Evolutionary conservation across 192 early-diverging fungal genomes (phyloP), one percentile per base, ranked within the genome.

Genomic region (Rhizoclosmatium sp.): DNA sequence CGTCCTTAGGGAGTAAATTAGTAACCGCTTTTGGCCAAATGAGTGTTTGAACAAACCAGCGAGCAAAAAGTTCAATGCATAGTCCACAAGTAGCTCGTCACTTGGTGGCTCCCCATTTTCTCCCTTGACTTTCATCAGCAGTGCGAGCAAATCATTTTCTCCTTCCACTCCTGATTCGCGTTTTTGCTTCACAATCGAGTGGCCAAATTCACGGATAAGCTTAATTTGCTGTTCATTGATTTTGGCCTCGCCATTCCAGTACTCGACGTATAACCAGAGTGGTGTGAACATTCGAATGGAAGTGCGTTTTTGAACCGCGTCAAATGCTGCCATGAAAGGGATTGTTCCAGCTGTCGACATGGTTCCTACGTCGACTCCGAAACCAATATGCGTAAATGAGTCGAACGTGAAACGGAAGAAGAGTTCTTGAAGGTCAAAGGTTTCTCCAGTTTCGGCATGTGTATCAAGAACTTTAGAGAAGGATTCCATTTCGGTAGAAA

Each of bases 361-460:
- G 41, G 51, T 59, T 19, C 49, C 67, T 16, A 71, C 21, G 39
- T 78, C 41, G 10, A 79, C 78, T 7, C 79, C 82, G 65, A 83
- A 86, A 23, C 65, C 85, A 49, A 86, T 81, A 42, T 74, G n/a
- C 40, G 58, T 70, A 69, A 86, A 86, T 5, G 65, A 49, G 49
- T 86, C 85, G 31, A 86, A 49, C n/a, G 81, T 80, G 69, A 85
- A 85, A n/a, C 76, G 47, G 71, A 77, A 84, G 42, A 86, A 84
- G 16, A 82, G 42, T 65, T 86, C 83, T 5, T 76, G 76, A 41
- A 86, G 49, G 79, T 86, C 80, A 14, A 86, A 41, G 19, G 44
- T 2, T 47, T 70, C 31, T 7, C 66, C 74, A 39, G 54, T 49
- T 23, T 14, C 23, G 14, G 0, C 45, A 44, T 16, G 47, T 23